A percentile compares a stretch with the other conserved stretches of the same genome.
Evolutionary conservation across 805 yeast species (phyloP).

Genomic region (Saccharomycopsis schoenii): DNA sequence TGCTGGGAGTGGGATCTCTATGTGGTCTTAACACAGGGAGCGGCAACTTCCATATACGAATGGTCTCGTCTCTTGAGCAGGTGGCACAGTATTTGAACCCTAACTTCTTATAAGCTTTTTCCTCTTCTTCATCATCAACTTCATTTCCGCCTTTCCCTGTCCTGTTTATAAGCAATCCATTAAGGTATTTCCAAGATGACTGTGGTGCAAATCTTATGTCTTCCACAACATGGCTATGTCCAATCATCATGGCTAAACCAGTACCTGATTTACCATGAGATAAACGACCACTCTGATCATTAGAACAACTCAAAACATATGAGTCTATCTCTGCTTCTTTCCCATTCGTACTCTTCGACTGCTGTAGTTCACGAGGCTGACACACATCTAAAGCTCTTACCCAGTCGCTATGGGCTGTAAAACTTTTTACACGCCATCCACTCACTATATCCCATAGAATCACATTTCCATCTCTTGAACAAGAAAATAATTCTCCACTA

Average conservation of each 20-base stretch:
- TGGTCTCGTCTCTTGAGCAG: constrained; percentile 68
- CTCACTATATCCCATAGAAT: constrained; percentile 57
- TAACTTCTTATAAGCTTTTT: constrained; percentile 28
- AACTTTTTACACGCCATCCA: constrained; percentile 58
- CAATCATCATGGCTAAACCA: constrained; percentile 55
- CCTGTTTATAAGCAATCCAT: constrained; percentile 29
- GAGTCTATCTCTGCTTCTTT: constrained; percentile 32
- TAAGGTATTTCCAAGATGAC: constrained; percentile 37
- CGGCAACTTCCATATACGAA: constrained; percentile 73
- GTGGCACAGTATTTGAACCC: constrained; percentile 68
- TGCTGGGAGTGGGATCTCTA: constrained; percentile 45
- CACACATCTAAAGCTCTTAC: constrained; percentile 53
- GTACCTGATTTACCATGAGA: constrained; percentile 59
- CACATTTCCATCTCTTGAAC: constrained; percentile 53
- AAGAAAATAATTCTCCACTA: constrained; percentile 41
- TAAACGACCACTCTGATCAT: constrained; percentile 64
- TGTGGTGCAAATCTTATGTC: constrained; percentile 56
- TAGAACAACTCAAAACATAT: constrained; percentile 62
- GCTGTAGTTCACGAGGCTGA: neutral
- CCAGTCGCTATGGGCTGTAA: constrained; percentile 85
- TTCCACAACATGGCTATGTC: constrained; percentile 81
- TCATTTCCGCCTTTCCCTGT: constrained; percentile 25
- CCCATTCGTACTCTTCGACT: neutral
- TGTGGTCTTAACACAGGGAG: constrained; percentile 49
- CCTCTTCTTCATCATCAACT: constrained; percentile 21